Percentiles rank a stretch among this genome's conserved stretches.
phyloP scores from a whole-genome alignment of 176 grass and related monocot genomes.

The Thinopyrum elongatum region DNA sequence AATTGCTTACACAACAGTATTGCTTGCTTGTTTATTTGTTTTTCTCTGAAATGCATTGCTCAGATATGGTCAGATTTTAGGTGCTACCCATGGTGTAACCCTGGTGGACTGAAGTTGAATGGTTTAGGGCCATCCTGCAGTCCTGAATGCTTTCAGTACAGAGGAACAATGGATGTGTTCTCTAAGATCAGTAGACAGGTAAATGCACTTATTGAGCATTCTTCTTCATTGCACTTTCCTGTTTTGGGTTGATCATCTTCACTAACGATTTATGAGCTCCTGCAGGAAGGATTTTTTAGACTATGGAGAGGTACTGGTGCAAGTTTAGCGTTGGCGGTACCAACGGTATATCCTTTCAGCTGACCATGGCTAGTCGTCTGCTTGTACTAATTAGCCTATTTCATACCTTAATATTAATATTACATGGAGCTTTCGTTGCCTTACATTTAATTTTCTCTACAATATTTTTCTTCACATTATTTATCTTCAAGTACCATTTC shows the following conservation, averaged over 20 bases:
- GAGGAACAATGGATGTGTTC: conserved; percentile 91
- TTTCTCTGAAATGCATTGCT: conserved; percentile 50
- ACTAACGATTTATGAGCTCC: conserved; percentile 10
- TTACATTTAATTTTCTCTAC: not conserved
- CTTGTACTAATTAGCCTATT: not conserved
- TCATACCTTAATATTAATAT: conserved; percentile 24
- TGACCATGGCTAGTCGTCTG: not conserved
- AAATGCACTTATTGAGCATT: conserved; percentile 22
- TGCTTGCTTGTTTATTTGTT: conserved; percentile 30
- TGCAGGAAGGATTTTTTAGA: conserved; percentile 81
- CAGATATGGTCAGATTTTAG: conserved; percentile 92
- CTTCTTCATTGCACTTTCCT: not conserved
- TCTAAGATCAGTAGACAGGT: conserved; percentile 79
- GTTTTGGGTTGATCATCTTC: conserved; percentile 3
- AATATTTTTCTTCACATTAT: not conserved
- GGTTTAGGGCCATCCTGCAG: conserved; percentile 55
- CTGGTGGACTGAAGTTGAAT: conserved; percentile 46
- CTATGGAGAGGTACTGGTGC: conserved; percentile 95
- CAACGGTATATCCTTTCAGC: conserved; percentile 63
- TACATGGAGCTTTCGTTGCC: not conserved
- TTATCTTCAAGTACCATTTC: not conserved
- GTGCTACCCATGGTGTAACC: conserved; percentile 75
- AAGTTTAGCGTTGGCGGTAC: conserved; percentile 75
- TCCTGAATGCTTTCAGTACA: conserved; percentile 76
- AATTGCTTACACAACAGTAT: not conserved